phyloP scores from a whole-genome alignment of 2,329 filamentous ascomycete species.

The Xylariaceae sp. region DNA sequence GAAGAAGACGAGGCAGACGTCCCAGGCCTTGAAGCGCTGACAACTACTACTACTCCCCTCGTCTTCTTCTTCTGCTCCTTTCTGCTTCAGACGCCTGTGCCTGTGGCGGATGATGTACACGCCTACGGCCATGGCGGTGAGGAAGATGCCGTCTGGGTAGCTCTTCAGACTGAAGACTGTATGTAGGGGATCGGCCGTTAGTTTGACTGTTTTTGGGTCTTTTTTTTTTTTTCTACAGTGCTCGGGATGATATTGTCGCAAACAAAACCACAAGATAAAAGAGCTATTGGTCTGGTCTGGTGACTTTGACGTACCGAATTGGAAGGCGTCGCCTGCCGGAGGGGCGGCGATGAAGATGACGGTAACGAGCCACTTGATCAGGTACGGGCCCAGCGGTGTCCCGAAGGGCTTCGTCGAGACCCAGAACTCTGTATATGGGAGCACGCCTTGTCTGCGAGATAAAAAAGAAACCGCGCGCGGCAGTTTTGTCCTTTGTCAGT shows the following conservation, averaged over 20 bases:
- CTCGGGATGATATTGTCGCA: background rate
- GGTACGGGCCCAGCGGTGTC: slow-evolving; percentile 55
- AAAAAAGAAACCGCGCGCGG: no score
- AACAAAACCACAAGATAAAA: background rate
- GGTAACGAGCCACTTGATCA: slow-evolving; percentile 51
- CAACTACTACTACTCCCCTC: no score
- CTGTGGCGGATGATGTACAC: slow-evolving; percentile 52
- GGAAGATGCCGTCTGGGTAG: slow-evolving; percentile 56
- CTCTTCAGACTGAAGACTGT: slow-evolving; percentile 54
- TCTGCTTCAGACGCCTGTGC: slow-evolving; percentile 44
- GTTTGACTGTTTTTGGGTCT: no score
- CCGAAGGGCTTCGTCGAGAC: slow-evolving; percentile 57
- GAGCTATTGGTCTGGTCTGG: no score
- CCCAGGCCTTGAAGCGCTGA: slow-evolving; percentile 59
- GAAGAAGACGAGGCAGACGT: slow-evolving; percentile 52
- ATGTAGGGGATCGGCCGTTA: no score
- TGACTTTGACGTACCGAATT: slow-evolving; percentile 44
- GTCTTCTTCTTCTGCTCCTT: no score
- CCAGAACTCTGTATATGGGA: slow-evolving; percentile 55
- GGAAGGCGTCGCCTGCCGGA: slow-evolving; percentile 59
- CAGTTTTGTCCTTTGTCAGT: no score
- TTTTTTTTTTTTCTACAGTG: no score
- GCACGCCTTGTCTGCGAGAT: slow-evolving; percentile 57
- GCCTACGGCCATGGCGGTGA: slow-evolving; percentile 50
- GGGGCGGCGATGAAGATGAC: slow-evolving; percentile 55